Conservation (phyloP, 2,329 filamentous ascomycete species). For the Clathrospora elynae region DNA sequence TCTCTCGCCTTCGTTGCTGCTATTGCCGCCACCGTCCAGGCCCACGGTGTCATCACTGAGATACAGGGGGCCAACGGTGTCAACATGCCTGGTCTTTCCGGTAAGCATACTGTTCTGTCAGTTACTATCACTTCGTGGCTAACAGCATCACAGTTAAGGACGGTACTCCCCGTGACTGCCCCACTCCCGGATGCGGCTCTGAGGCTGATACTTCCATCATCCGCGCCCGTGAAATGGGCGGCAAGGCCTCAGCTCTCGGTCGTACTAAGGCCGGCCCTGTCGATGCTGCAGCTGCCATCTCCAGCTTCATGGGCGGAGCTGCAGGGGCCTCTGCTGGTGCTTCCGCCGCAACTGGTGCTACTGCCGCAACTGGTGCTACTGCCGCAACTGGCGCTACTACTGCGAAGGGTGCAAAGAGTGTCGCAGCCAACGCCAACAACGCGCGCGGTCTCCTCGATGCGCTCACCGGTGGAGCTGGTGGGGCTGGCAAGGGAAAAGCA, state of each 20-base stretch:
- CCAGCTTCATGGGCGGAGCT: conserved; percentile 11
- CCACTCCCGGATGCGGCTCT: conserved; percentile 65
- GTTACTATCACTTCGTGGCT: no score
- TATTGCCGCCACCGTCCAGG: conserved; percentile 55
- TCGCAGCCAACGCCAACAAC: conserved; percentile 13
- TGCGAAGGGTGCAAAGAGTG: conserved; percentile 1
- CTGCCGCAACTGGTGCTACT: conserved; percentile 7
- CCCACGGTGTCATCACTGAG: conserved; percentile 63
- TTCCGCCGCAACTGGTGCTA: conserved; percentile 57
- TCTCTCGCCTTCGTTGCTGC: conserved; percentile 55
- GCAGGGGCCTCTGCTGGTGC: conserved; percentile 56
- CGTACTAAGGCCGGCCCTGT: conserved; percentile 64
- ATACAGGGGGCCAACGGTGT: conserved; percentile 66
- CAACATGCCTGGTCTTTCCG: conserved; percentile 65
- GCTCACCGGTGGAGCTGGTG: conserved; percentile 23
- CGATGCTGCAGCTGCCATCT: conserved; percentile 10
- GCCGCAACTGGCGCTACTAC: conserved; percentile 8
- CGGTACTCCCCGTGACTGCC: conserved; percentile 70
- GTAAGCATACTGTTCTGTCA: no score
- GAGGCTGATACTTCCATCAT: conserved; percentile 74
- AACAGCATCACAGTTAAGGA: conserved; percentile 58
- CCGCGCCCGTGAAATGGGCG: conserved; percentile 62
- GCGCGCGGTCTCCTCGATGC: conserved; percentile 40
- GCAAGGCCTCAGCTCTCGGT: conserved; percentile 65
- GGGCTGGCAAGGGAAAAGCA: conserved; percentile 17